Evolutionary conservation across 768 basidiomycete genomes (phyloP).

Genomic region (Podaxis rugospora): DNA sequence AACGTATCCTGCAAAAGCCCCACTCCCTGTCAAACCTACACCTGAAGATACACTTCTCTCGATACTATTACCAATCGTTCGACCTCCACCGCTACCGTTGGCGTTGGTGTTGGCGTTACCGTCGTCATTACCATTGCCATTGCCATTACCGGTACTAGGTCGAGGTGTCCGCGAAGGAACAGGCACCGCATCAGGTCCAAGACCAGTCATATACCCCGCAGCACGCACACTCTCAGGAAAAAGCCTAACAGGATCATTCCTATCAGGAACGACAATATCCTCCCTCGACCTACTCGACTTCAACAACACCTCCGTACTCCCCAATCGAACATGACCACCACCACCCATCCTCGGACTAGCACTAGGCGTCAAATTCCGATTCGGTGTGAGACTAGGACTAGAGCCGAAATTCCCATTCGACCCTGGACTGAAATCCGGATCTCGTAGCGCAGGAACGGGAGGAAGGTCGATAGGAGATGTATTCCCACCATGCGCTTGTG

Average conservation of each 20-base stretch:
- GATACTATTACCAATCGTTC: neutral
- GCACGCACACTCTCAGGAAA: conserved; percentile 34
- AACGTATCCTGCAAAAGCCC: neutral
- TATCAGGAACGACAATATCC: conserved; percentile 14
- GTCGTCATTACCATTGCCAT: neutral
- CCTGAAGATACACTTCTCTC: neutral
- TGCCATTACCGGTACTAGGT: neutral
- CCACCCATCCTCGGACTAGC: neutral
- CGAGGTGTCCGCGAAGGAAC: neutral
- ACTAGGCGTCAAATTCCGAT: neutral
- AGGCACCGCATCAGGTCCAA: conserved; percentile 4
- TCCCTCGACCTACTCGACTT: conserved; percentile 21
- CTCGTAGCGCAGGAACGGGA: neutral
- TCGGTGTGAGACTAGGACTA: too few relatives aligned
- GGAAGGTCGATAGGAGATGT: neutral
- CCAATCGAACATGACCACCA: neutral
- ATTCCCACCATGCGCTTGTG: neutral
- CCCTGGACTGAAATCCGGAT: neutral
- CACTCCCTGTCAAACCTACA: neutral
- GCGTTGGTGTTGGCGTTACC: neutral
- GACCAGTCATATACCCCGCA: conserved; percentile 23
- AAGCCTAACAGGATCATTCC: conserved; percentile 24
- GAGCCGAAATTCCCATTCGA: neutral
- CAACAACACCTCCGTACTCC: neutral
- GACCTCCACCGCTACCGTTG: neutral